Evolutionary conservation across 495 filamentous ascomycete genomes (phyloP).

Genomic region (Penicillium cosmopolitanum): DNA sequence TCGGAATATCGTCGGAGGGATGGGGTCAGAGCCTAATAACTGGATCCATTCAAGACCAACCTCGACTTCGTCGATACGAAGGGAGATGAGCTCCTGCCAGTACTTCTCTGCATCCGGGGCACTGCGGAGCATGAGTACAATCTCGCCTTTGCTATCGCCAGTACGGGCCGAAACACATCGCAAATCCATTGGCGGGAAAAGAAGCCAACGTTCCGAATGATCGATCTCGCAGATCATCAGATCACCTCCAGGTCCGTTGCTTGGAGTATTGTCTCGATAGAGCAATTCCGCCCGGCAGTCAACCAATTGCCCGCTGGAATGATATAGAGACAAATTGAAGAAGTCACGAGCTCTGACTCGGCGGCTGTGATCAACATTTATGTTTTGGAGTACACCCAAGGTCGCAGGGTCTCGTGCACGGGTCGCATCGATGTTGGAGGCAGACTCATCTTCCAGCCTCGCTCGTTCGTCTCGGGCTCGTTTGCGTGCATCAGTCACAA

Average conservation of each 20-base stretch:
- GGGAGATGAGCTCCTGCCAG: conserved; percentile 82
- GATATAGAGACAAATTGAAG: conserved; percentile 81
- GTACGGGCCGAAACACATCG: conserved; percentile 75
- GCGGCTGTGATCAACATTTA: conserved; percentile 71
- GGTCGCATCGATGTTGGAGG: conserved; percentile 78
- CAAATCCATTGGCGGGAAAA: conserved; percentile 81
- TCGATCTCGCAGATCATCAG: conserved; percentile 89
- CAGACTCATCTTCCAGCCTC: conserved; percentile 87
- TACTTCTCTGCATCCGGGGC: conserved; percentile 43
- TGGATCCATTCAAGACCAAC: conserved; percentile 85
- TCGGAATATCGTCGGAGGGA: conserved; percentile 65
- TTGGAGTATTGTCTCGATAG: conserved; percentile 73
- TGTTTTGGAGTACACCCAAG: conserved; percentile 66
- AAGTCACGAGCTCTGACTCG: conserved; percentile 86
- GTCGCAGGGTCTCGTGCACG: conserved; percentile 78
- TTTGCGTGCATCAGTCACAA: conserved; percentile 75
- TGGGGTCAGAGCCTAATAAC: conserved; percentile 74
- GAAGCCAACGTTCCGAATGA: conserved; percentile 73
- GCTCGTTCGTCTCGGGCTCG: conserved; percentile 84
- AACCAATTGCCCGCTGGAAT: conserved; percentile 87
- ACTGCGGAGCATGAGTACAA: conserved; percentile 81
- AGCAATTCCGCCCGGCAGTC: conserved; percentile 90
- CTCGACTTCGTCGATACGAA: conserved; percentile 71
- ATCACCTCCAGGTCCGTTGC: conserved; percentile 66
- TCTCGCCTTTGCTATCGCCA: conserved; percentile 68